Evolutionary conservation across 73 alveolate species (phyloP).

Genomic region (Urostyla sp.): DNA sequence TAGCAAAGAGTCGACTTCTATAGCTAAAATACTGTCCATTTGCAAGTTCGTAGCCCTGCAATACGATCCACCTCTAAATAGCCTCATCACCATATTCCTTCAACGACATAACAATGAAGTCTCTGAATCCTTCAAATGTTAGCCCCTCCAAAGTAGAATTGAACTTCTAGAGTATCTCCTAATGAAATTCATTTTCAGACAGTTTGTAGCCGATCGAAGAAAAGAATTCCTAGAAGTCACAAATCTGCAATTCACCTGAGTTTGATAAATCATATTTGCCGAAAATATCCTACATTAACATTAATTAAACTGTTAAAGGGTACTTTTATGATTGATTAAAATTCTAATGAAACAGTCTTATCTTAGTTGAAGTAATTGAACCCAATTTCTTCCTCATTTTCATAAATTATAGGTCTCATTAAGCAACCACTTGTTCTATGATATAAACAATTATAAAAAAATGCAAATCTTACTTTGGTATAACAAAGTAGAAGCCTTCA

Average conservation of each 20-base stretch:
- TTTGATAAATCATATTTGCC: not conserved
- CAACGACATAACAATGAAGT: not conserved
- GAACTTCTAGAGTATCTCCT: not conserved
- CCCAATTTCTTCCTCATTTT: not conserved
- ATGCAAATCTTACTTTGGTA: not conserved
- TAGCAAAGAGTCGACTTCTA: not conserved
- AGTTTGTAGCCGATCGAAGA: conserved; percentile 2
- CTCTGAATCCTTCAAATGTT: conserved; percentile 12
- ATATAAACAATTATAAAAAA: too few relatives aligned
- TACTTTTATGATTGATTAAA: not conserved
- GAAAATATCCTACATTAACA: conserved; percentile 1
- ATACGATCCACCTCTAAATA: not conserved
- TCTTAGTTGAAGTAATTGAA: not conserved
- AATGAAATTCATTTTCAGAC: not conserved
- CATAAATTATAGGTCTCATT: not conserved
- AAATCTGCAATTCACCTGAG: not conserved
- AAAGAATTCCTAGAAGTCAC: not conserved
- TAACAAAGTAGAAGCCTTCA: not conserved
- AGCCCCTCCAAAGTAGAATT: conserved; percentile 9
- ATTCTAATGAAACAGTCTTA: not conserved
- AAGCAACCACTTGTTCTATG: conserved; percentile 19
- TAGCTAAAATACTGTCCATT: not conserved
- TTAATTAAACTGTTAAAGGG: not conserved
- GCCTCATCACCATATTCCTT: not conserved
- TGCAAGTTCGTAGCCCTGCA: not conserved